phyloP scores from a whole-genome alignment of 768 basidiomycete species.

The Lenzites betulinus region DNA sequence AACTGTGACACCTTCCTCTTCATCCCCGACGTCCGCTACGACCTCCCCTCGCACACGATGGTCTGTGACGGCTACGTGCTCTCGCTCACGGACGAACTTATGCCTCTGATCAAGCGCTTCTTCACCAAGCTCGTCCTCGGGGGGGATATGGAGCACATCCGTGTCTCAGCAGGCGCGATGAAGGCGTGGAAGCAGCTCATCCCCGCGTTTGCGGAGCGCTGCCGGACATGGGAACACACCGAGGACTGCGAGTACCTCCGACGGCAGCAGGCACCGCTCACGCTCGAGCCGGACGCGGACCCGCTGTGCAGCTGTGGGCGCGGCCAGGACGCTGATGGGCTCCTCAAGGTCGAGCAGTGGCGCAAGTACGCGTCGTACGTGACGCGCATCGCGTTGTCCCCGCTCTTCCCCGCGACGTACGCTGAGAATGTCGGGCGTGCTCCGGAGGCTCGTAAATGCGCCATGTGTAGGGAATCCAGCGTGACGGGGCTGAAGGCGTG shows the following conservation, averaged over 20 bases:
- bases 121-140: constrained; percentile 31
- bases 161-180: constrained; percentile 36
- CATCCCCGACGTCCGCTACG: constrained; percentile 47
- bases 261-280: constrained; percentile 39
- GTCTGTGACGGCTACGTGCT: constrained; percentile 54
- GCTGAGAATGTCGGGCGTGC: constrained; percentile 40
- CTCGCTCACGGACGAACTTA: constrained; percentile 33
- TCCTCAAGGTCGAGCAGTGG: constrained; percentile 40
- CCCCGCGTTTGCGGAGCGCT: constrained; percentile 54
- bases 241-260: constrained; percentile 48
- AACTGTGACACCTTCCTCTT: constrained; percentile 46
- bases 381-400: constrained; percentile 54
- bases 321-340: constrained; percentile 46
- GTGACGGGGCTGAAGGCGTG: constrained; percentile 39
- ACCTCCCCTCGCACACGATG: constrained; percentile 40
- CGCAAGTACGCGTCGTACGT: constrained; percentile 41
- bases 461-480: constrained; percentile 33
- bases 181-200: constrained; percentile 53
- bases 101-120: constrained; percentile 28
- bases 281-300: constrained; percentile 35
- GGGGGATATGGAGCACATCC: background rate
- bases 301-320: constrained; percentile 57
- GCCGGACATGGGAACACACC: constrained; percentile 54
- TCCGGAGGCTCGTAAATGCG: constrained; percentile 27
- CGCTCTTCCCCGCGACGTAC: constrained; percentile 54